These are phyloP conservation scores for Usnea hakonensis DNA, from an alignment of 495 filamentous ascomycete species.

Conservation along the genomic window DNA sequence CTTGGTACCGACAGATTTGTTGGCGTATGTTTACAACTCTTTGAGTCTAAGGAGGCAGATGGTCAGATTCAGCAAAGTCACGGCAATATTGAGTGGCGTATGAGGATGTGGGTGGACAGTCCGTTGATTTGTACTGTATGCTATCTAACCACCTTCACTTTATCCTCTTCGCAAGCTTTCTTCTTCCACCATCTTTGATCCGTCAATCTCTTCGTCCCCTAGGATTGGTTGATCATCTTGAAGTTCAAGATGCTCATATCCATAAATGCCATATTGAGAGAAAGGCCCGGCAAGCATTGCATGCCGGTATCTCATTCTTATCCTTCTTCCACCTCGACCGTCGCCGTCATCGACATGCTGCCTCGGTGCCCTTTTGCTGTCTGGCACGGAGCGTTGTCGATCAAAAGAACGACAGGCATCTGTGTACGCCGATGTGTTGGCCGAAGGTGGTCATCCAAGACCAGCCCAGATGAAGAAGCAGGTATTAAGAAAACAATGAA, in stretches of 20 bases:
- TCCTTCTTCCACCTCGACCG: slow-evolving; percentile 21
- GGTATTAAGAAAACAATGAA: slow-evolving; percentile 13
- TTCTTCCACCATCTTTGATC: neutral
- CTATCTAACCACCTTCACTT: neutral
- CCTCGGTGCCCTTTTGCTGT: slow-evolving; percentile 4
- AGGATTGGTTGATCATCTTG: slow-evolving; percentile 10
- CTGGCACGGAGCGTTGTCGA: neutral
- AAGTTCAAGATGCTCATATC: slow-evolving; percentile 10
- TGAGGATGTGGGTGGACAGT: neutral
- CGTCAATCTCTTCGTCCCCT: neutral
- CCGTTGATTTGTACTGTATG: neutral
- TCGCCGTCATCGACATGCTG: slow-evolving; percentile 16
- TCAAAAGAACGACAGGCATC: slow-evolving; percentile 6
- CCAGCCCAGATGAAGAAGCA: slow-evolving; percentile 19
- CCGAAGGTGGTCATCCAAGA: slow-evolving; percentile 18
- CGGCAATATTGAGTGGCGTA: too few relatives aligned
- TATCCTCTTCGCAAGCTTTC: neutral
- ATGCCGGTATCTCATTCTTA: slow-evolving; percentile 16
- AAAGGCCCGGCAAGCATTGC: slow-evolving; percentile 15
- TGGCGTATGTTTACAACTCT: too few relatives aligned
- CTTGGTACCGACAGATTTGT: too few relatives aligned
- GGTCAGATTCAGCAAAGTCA: too few relatives aligned
- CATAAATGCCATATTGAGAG: slow-evolving; percentile 14
- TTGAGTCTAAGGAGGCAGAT: too few relatives aligned
- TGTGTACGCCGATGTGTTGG: slow-evolving; percentile 13